Base-by-base conservation (phyloP, 2,329 filamentous ascomycete species). In the Botrytis galanthina region DNA sequence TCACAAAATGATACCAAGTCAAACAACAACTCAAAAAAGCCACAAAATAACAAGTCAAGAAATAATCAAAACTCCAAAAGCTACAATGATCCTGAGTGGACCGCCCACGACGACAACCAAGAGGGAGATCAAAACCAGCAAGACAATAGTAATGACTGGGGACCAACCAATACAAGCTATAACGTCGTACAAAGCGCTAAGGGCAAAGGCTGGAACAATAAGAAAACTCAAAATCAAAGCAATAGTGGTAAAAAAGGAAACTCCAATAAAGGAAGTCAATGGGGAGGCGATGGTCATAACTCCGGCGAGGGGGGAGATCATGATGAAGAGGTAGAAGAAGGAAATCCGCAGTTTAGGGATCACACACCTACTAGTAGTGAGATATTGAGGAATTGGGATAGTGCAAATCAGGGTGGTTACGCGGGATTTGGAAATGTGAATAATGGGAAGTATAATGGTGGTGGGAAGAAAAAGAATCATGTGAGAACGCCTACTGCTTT, bases 221-320 rank as follows among this genome's bases (percentile, higher is more conserved):
- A 54, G 61, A 72, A 72, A 20, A 51, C 48, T n/a, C 26, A 54
- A 10, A 66, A 72, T 4, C 59, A 66, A 39, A 64, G n/a, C 18
- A 67, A 59, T 22, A n/a, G 39, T 51, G 29, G 51, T 8, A 46
- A 37, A 67, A 72, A 57, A 42, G 60, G 22, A n/a, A 35, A n/a
- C 12, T 46, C 68, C 12, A 59, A 39, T 20, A 61, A 61, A 26
- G 46, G 60, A 37, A 57, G 60, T n/a, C 70, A 72, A 22, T 72
- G 60, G 70, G 70, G 70, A 10, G 46, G 44, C n/a, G 70, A 72
- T 67, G 70, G 70, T 42, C 44, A 63, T 16, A 66, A 57, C n/a
- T 72, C 70, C 5, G 62, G 62, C 29, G 29, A 72, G 22, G 70
- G 70, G 12, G 59, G 57, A 51, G 70, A 64, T 29, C 32, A 14